Percentiles rank a stretch among this genome's conserved stretches.
These are phyloP conservation scores for Paraphaeosphaeria minitans DNA, from an alignment of 2,329 filamentous ascomycete species.

Conservation along the genomic window DNA sequence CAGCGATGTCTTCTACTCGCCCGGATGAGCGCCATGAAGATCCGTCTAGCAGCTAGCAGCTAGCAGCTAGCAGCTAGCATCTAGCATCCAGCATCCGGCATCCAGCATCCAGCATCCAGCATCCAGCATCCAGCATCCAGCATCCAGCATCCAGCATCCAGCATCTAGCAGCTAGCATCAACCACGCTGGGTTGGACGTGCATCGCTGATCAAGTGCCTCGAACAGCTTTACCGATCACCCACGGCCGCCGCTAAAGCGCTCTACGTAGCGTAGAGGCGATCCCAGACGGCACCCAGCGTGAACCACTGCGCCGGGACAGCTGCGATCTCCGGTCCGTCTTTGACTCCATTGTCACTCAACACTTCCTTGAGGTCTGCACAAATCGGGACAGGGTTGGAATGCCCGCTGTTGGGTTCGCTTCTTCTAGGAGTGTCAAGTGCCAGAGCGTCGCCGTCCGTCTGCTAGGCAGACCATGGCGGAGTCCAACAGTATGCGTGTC, in stretches of 20 bases:
- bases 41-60: too few species aligned
- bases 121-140: too few species aligned
- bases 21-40: constrained; percentile 9
- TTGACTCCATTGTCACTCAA: background rate
- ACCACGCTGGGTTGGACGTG: background rate
- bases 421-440: background rate
- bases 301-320: constrained; percentile 26
- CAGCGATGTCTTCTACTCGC: constrained; percentile 12
- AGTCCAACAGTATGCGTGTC: constrained; percentile 19
- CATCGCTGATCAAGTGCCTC: constrained; percentile 13
- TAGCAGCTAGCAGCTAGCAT: too few species aligned
- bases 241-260: constrained; percentile 26
- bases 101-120: too few species aligned
- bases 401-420: background rate
- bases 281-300: constrained; percentile 18
- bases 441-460: background rate
- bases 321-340: constrained; percentile 10
- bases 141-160: too few species aligned
- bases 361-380: background rate
- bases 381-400: background rate
- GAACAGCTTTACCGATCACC: constrained; percentile 18
- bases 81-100: too few species aligned
- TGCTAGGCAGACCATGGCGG: background rate
- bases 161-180: too few species aligned
- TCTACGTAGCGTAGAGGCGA: constrained; percentile 14